Evolutionary conservation across 2,329 filamentous ascomycete genomes (phyloP).

Genomic region (Emergomyces orientalis): DNA sequence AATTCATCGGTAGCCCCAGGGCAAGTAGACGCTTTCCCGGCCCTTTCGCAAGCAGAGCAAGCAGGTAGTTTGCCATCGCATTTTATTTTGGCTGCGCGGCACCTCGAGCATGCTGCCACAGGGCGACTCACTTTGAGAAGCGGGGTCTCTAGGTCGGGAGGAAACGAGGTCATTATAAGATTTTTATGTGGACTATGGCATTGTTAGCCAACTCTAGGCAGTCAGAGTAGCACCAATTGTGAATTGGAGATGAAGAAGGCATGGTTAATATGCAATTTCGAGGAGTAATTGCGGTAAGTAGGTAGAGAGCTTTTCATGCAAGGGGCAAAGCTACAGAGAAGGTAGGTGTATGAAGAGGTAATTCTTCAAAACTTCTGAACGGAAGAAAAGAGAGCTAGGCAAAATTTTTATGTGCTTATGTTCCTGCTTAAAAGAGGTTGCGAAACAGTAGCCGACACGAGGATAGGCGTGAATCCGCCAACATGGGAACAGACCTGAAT

Average conservation of each 20-base stretch:
- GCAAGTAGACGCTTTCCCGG: slow-evolving; percentile 75
- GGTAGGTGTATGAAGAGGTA: background rate
- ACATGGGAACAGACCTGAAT: slow-evolving; percentile 1
- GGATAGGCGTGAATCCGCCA: background rate
- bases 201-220: slow-evolving; percentile 2
- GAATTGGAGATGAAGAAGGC: background rate
- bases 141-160: slow-evolving; percentile 32
- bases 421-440: background rate
- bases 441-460: background rate
- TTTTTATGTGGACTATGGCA: slow-evolving; percentile 3
- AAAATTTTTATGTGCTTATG: background rate
- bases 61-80: slow-evolving; percentile 94
- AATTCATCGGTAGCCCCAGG: slow-evolving; percentile 95
- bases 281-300: background rate
- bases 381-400: background rate
- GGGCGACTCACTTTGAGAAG: slow-evolving; percentile 58
- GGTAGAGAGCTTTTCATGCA: background rate
- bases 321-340: background rate
- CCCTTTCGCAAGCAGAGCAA: slow-evolving; percentile 90
- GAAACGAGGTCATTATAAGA: slow-evolving; percentile 17
- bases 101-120: slow-evolving; percentile 70
- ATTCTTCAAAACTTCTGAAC: background rate
- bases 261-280: background rate
- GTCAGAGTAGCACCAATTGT: background rate
- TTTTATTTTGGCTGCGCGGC: slow-evolving; percentile 90